Evolutionary conservation across 176 grass and related monocot species (phyloP).

Genomic region (Olyra latifolia): DNA sequence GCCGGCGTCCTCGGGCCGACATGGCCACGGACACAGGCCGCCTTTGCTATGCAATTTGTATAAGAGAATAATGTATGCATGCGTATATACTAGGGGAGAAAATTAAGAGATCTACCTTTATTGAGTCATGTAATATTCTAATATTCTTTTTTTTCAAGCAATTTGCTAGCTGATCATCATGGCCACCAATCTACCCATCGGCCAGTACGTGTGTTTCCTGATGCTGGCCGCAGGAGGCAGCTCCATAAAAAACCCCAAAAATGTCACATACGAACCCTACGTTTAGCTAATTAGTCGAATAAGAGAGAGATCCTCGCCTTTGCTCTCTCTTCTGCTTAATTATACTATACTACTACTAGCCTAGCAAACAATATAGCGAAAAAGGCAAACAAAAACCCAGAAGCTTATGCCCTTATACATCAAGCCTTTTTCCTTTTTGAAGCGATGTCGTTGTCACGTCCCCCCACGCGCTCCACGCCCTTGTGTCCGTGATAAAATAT

Average conservation of each 20-base stretch:
- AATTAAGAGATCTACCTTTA: no score
- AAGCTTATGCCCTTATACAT: not conserved
- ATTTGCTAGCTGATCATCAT: not conserved
- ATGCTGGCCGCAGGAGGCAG: constrained; percentile 4
- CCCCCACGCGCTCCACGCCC: not conserved
- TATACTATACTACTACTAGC: no score
- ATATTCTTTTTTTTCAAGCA: not conserved
- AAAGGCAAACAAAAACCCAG: no score
- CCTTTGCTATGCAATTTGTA: no score
- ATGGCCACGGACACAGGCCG: no score
- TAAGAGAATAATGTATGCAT: no score
- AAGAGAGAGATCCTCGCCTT: not conserved
- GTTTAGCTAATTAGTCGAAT: not conserved
- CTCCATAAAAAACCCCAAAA: constrained; percentile 8
- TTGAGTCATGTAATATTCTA: not conserved
- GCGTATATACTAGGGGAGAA: no score
- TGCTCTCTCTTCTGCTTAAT: not conserved
- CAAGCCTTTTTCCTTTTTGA: not conserved
- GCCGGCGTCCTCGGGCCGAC: no score
- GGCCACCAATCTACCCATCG: not conserved
- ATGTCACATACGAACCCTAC: not conserved
- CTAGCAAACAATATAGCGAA: not conserved
- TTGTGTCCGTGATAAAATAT: not conserved
- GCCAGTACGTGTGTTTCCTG: not conserved
- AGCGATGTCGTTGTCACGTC: not conserved